Evolutionary conservation across 1,284 basidiomycete genomes (phyloP).

Genomic region (Apiotrichum brassicae): DNA sequence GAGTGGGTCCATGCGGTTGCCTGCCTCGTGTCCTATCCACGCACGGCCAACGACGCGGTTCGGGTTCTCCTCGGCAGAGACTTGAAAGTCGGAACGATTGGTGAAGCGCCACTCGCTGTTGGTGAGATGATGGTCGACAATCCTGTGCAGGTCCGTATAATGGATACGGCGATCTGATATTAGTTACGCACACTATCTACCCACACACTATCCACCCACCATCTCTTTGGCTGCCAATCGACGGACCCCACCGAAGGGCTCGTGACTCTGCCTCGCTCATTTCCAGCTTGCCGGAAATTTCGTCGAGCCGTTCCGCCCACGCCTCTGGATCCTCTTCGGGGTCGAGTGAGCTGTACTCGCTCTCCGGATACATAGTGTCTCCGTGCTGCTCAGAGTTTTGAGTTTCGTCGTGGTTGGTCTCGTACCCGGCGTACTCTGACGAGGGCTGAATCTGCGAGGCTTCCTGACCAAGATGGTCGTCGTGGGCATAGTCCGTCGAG

Average conservation of each 20-base stretch:
- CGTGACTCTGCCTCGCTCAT: constrained; percentile 34
- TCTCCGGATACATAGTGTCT: constrained; percentile 17
- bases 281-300: constrained; percentile 39
- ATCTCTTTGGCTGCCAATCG: constrained; percentile 15
- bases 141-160: constrained; percentile 19
- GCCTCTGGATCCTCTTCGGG: constrained; percentile 34
- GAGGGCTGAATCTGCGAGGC: neutral
- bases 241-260: constrained; percentile 35
- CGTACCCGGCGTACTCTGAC: neutral
- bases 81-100: neutral
- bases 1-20: constrained; percentile 4
- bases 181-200: neutral
- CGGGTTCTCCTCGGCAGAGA: constrained; percentile 14
- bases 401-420: neutral
- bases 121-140: constrained; percentile 33
- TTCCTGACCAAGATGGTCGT: neutral
- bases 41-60: constrained; percentile 23
- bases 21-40: constrained; percentile 4
- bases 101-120: constrained; percentile 37
- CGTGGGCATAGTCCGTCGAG: constrained; percentile 2
- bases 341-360: constrained; percentile 28
- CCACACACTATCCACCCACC: constrained; percentile 1
- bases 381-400: constrained; percentile 1
- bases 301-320: constrained; percentile 36
- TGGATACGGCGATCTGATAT: constrained; percentile 20